Conservation (phyloP, 441 rosid species). For the Capsella rubella region DNA sequence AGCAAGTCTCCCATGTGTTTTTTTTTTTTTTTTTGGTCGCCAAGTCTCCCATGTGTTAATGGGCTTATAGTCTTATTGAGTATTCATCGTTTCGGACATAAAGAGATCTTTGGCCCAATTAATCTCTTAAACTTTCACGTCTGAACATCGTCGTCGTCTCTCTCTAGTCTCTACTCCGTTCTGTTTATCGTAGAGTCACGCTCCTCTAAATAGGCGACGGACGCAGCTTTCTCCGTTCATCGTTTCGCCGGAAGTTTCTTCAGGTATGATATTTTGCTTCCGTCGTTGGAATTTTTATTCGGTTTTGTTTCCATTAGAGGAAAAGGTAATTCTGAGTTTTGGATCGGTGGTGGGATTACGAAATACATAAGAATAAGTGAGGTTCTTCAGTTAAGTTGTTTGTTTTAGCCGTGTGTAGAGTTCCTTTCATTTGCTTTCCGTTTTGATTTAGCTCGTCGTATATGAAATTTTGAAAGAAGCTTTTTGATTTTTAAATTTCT, state of each 20-base stretch:
- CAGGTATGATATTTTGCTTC: not conserved
- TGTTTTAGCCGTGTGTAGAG: not conserved
- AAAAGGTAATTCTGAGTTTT: not conserved
- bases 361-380: not conserved
- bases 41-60: not conserved
- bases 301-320: not conserved
- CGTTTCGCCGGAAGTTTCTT: constrained; percentile 27
- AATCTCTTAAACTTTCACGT: not conserved
- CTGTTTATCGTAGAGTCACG: constrained; percentile 1
- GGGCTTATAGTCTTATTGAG: constrained; percentile 29
- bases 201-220: not conserved
- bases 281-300: not conserved
- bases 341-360: not conserved
- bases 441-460: constrained; percentile 2
- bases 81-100: not conserved
- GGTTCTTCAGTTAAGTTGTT: not conserved
- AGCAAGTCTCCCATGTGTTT: not conserved
- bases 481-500: not conserved
- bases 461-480: not conserved
- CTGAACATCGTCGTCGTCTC: not conserved
- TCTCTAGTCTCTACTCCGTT: not conserved
- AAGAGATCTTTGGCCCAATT: constrained; percentile 8
- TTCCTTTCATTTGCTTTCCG: not conserved
- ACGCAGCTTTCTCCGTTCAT: constrained; percentile 3
- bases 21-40: too few species aligned